Evolutionary conservation across 305 asterid genomes (phyloP).

Genomic region (Withania somnifera): DNA sequence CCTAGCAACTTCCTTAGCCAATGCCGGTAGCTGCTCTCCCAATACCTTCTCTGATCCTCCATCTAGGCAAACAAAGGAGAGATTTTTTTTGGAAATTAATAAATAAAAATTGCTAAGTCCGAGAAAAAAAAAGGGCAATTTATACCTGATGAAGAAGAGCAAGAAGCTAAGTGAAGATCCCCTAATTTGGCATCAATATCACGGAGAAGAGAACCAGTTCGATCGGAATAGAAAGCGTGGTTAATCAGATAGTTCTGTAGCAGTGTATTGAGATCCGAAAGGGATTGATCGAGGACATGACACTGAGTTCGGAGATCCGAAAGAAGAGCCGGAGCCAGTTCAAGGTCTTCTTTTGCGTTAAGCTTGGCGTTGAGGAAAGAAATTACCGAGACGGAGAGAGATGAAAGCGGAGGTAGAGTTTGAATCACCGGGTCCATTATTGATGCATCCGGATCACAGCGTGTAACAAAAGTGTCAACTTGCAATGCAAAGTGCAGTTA

Average conservation of each 20-base stretch:
- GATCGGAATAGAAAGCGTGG: slow-evolving; percentile 44
- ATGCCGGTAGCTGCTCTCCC: slow-evolving; percentile 70
- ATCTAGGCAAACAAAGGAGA: slow-evolving; percentile 15
- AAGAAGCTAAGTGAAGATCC: slow-evolving; percentile 41
- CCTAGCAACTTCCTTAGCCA: slow-evolving; percentile 93
- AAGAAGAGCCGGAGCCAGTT: slow-evolving; percentile 39
- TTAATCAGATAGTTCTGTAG: slow-evolving; percentile 32
- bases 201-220: slow-evolving; percentile 29
- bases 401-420: slow-evolving; percentile 42
- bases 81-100: neutral
- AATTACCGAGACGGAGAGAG: slow-evolving; percentile 42
- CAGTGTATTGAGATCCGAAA: slow-evolving; percentile 34
- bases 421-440: slow-evolving; percentile 16
- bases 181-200: slow-evolving; percentile 31
- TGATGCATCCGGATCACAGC: too few relatives aligned
- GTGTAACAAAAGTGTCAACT: neutral
- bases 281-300: slow-evolving; percentile 41
- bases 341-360: slow-evolving; percentile 28
- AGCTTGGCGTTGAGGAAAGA: slow-evolving; percentile 57
- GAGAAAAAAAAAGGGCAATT: neutral
- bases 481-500: too few relatives aligned
- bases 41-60: slow-evolving; percentile 44
- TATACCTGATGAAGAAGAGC: slow-evolving; percentile 16
- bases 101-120: neutral
- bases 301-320: slow-evolving; percentile 55